These are phyloP conservation scores for Cetraspora pellucida DNA, from an alignment of 192 early-diverging fungal genomes.

Conservation along the genomic window DNA sequence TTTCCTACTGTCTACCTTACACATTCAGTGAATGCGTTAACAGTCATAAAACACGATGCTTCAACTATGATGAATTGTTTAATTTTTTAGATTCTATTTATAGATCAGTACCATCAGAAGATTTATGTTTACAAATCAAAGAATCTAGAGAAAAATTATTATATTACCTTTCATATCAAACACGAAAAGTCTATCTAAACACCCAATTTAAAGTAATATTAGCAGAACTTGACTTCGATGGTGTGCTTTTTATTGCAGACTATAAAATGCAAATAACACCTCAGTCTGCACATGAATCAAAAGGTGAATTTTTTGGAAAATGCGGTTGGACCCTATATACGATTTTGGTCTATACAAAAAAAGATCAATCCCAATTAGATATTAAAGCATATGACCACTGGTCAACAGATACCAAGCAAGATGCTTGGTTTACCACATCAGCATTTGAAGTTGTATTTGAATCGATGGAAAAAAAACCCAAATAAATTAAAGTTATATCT, in stretches of 20 bases:
- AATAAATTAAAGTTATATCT: conserved; percentile 6
- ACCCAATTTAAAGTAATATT: background rate
- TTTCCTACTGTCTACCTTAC: background rate
- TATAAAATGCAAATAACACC: conserved; percentile 1
- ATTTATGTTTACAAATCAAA: background rate
- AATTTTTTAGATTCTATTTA: conserved; percentile 6
- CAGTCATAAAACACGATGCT: background rate
- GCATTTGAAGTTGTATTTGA: conserved; percentile 9
- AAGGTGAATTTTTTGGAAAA: conserved; percentile 5
- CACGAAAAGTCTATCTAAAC: background rate
- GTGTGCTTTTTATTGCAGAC: background rate
- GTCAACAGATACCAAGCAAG: background rate
- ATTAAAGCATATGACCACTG: background rate
- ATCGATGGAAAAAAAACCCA: background rate
- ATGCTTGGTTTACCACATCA: background rate
- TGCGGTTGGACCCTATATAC: background rate
- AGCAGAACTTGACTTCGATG: background rate
- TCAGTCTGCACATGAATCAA: background rate
- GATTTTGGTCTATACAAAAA: background rate
- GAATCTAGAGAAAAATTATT: background rate
- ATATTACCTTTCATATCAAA: background rate
- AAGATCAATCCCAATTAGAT: background rate
- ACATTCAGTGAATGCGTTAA: background rate
- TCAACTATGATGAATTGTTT: background rate
- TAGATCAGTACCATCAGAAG: background rate